Base-by-base conservation (phyloP, 108 stramenopile genomes). In the Asterionellopsis glacialis region DNA sequence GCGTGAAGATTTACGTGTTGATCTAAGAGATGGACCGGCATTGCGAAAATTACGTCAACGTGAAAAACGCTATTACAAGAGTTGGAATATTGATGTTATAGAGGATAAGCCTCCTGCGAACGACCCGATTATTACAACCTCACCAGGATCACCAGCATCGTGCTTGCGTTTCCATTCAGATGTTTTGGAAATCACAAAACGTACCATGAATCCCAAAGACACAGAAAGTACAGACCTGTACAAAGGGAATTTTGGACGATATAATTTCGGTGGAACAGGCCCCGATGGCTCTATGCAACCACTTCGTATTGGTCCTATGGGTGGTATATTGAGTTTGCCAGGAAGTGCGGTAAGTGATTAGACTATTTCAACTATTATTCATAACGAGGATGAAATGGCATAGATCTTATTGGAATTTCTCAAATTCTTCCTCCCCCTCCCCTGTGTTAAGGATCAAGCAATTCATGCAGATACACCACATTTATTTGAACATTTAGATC, bases 401-500 rank as follows among this genome's bases (percentile, higher is more conserved):
- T n/a, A n/a, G n/a, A n/a, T n/a, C n/a, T n/a, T n/a, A n/a, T n/a
- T n/a, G n/a, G n/a, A n/a, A 5, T 33, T 33, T 33, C 7, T 33
- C 33, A 5, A 33, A 33, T 33, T 33, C 7, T 33, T 33, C 7
- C 7, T 33, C 7, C 5, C 7, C 7, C 7, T 33, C 33, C n/a
- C n/a, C n/a, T n/a, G n/a, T n/a, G n/a, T 33, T 33, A 82, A 72
- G 25, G 94, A 95, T 55, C 94, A 95, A 68, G 83, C 89, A 0
- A 72, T 92, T 11, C 94, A 95, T 63, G 91, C 94, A 9, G 94
- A 95, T 54, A 84, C 88, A 21, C 85, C 91, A 0, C 94, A 95
- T 64, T 64, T 95, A 41, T 95, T 85, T 62, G 90, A 91, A 47
- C 65, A 76, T 56, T 15, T 71, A 19, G 67, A 78, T 38, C 72